A percentile compares a stretch with the other conserved stretches of the same genome.
Evolutionary conservation across 257 asterid species (phyloP).

Genomic region (Primulina huaijiensis): DNA sequence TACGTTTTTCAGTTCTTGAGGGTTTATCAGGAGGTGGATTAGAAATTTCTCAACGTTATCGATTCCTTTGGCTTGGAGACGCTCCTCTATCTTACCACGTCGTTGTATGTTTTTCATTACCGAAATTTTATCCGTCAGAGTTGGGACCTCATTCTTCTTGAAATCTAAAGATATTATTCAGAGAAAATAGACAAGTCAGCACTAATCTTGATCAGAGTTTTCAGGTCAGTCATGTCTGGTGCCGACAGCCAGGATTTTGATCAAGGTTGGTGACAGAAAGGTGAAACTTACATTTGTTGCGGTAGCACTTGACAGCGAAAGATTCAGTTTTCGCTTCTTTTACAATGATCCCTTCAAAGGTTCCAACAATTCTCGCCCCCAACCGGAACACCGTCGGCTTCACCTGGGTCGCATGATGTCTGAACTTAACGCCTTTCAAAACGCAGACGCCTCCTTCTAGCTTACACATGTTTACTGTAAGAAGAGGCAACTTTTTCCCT

Average conservation of each 20-base stretch:
- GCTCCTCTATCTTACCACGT: conserved; percentile 28
- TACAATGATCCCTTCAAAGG: conserved; percentile 15
- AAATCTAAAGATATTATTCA: conserved; percentile 33
- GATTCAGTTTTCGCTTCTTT: conserved; percentile 45
- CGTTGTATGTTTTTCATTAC: conserved; percentile 32
- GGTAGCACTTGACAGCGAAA: conserved; percentile 37
- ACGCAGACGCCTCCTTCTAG: conserved; percentile 36
- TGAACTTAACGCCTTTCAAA: conserved; percentile 33
- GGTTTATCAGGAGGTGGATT: conserved; percentile 35
- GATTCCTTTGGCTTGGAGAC: conserved; percentile 29
- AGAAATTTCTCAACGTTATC: conserved; percentile 51
- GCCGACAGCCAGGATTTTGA: neutral
- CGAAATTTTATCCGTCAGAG: conserved; percentile 43
- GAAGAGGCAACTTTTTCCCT: conserved; percentile 39
- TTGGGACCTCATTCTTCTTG: conserved; percentile 41
- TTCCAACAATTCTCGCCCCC: conserved; percentile 37
- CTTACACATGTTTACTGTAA: conserved; percentile 30
- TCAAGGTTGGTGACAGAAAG: neutral
- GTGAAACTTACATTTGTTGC: conserved; percentile 35
- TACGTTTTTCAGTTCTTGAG: conserved; percentile 47
- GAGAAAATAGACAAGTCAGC: neutral
- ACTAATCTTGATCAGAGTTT: too few relatives aligned
- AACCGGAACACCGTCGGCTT: conserved; percentile 31
- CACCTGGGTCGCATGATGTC: conserved; percentile 22
- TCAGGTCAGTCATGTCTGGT: too few relatives aligned